Base-by-base conservation (phyloP, 371 early-diverging fungal species). In the Mortierella sp. region DNA sequence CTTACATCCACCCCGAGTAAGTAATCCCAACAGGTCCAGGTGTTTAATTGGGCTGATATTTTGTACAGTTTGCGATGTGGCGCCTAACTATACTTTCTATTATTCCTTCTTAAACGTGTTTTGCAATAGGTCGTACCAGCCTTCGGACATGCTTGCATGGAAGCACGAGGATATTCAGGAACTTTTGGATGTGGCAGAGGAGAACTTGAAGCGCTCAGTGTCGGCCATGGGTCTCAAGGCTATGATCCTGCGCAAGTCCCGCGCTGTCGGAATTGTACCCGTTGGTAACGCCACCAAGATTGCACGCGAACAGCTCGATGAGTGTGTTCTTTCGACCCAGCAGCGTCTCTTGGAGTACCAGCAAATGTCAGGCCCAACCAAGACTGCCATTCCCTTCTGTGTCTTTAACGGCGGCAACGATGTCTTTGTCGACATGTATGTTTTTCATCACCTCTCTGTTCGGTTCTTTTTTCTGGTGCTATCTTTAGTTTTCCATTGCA, bases 321-420 rank as follows among this genome's bases (percentile, higher is more conserved):
- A 94, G 84, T 92, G 92, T 63, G 94, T 92, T 0, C 82, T 94
- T 26, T 91, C 93, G 19, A 90, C 93, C 55, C 94, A 94, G 78
- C 86, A 90, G 68, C 89, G 89, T 26, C 73, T 93, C 57, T 83
- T 91, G 13, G 88, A 88, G 75, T 89, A 84, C 78, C 90, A 92
- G 80, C 90, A 90, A 45, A 88, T 86, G 72, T 86, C 92, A 0
- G 74, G 78, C 63, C 89, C 89, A 8, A 80, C 89, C 75, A 82
- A 90, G 47, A 86, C 87, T 28, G 88, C 92, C 1, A 88, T 96
- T 9, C 96, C 97, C 3, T 97, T 95, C 90, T 97, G 97, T 80
- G 96, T 95, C 19, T 97, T 97, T 80, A 96, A 96, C 84, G 97
- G 97, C 58, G 97, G 97, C 44, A 90, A 84, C 75, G 97, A 96